Base-by-base conservation (phyloP, 805 yeast genomes). In the Candida maltosa region DNA sequence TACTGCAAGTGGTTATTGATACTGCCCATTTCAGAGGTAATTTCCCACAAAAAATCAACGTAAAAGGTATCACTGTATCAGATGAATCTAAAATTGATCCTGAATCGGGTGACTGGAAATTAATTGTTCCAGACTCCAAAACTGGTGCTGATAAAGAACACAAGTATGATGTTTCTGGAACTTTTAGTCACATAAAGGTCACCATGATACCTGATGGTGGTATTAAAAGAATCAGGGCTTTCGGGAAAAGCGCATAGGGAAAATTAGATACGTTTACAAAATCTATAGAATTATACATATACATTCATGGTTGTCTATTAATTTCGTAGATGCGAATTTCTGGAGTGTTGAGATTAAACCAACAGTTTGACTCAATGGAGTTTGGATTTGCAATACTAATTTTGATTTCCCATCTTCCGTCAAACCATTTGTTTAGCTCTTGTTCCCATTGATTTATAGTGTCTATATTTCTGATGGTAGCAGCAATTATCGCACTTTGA, bases 131-230 rank as follows among this genome's bases (percentile, higher is more conserved):
- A 9, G 77, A 80, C 44, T 58, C 83, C 12, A 83, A 83, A 58
- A 84, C 95, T 1, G 76, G 78, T n/a, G 87, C 96, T 4, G 94
- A 89, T 58, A 69, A 69, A 41, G 96, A 86, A 56, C 96, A 91
- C 56, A 60, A 54, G 11, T 87, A 60, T 53, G 56, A 62, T 4
- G 57, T 69, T 12, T 42, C 43, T 3, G 16, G 29, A 9, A 44
- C 44, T n/a, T 76, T 58, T 48, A 75, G 88, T 7, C 95, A 88
- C 56, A 85, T 88, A 20, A 78, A 80, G 50, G 58, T 91, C 47
- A 78, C 85, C 7, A 83, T 91, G 58, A 83, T 88, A 45, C 98
- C 98, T 16, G 98, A 91, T 55, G 98, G 98, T 32, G 98, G 98
- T 41, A 87, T 88, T 37, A 91, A 91, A 70, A 76, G 98, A 56